Base-by-base conservation (phyloP, 2,329 filamentous ascomycete genomes). In the Xylariaceae sp. region DNA sequence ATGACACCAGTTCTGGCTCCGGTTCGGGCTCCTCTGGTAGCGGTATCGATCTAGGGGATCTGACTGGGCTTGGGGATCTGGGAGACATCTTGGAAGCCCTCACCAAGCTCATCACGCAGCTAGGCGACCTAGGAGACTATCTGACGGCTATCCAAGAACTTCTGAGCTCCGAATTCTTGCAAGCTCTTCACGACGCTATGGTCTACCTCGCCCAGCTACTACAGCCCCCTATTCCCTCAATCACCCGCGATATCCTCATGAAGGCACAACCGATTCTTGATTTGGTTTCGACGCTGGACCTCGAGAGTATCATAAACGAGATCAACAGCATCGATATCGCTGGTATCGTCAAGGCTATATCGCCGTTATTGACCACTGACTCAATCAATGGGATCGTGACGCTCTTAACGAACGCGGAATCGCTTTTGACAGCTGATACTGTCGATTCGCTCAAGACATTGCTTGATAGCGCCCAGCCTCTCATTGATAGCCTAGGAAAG, bases 161-260 rank as follows among this genome's bases (percentile, higher is more conserved):
- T 1, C 45, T 68, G 2, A 66, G 51, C 13, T 48, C 59, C 1
- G 62, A 71, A 34, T 71, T 71, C 40, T 49, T 71, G 13, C 45
- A 67, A 9, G 64, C 59, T 1, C 39, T 69, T 3, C 64, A 67
- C 38, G 66, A 70, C 55, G 62, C 64, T 17, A 63, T 71, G 50
- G 50, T 67, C 19, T 64, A 67, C 44, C 62, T 72, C 7, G 59
- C 61, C 7, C 50, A 53, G 6, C 64, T 64, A 0, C 52, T 71
- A n/a, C 47, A 54, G 30, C 65, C 66, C 2, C 68, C 68, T 2
- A 61, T 57, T 4, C 61, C 65, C 12, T 43, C 38, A 1, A 50
- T 58, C 26, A 42, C 55, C 4, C 48, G 57, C 38, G 48, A 36
- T 37, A 43, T 62, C 3, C 49, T 63, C 2, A 49, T 24, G 43